Evolutionary conservation across 371 early-diverging fungal genomes (phyloP).

Genomic region (Smittium culicis): DNA sequence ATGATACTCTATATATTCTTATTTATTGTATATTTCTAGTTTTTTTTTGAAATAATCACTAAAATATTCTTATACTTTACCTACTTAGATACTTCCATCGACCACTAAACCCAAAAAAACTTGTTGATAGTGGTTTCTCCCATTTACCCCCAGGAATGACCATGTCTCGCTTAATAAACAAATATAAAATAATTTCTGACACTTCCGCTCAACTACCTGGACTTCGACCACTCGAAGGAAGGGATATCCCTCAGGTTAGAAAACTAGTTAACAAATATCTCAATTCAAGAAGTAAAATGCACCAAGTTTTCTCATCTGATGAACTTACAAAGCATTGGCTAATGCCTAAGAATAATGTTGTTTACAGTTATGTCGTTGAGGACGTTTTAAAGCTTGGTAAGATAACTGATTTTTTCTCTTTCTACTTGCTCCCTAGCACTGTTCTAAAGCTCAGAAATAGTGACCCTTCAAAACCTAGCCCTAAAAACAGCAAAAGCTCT

Average conservation of each 20-base stretch:
- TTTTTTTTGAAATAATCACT: not conserved
- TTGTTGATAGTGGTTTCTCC: slow-evolving; percentile 86
- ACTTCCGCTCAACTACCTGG: slow-evolving; percentile 33
- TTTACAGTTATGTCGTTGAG: slow-evolving; percentile 88
- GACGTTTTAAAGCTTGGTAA: slow-evolving; percentile 41
- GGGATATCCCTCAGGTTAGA: slow-evolving; percentile 59
- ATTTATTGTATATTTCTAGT: not conserved
- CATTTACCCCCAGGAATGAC: slow-evolving; percentile 54
- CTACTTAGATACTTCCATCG: slow-evolving; percentile 79
- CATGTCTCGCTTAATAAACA: slow-evolving; percentile 55
- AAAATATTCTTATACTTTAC: not conserved
- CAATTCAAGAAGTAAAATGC: slow-evolving; percentile 44
- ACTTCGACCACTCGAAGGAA: slow-evolving; percentile 56
- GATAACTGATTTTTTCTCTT: slow-evolving; percentile 78
- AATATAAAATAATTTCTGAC: slow-evolving; percentile 45
- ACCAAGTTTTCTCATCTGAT: slow-evolving; percentile 55
- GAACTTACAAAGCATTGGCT: slow-evolving; percentile 89
- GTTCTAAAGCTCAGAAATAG: slow-evolving; percentile 55
- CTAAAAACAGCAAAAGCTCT: no score
- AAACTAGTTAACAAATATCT: slow-evolving; percentile 58
- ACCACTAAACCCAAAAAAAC: slow-evolving; percentile 80
- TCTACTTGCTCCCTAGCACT: slow-evolving; percentile 81
- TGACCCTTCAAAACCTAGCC: no score
- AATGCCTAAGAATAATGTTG: slow-evolving; percentile 61
- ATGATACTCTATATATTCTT: slow-evolving; percentile 30